phyloP scores from a whole-genome alignment of 805 yeast genomes.

The Wickerhamiella lipophila region DNA sequence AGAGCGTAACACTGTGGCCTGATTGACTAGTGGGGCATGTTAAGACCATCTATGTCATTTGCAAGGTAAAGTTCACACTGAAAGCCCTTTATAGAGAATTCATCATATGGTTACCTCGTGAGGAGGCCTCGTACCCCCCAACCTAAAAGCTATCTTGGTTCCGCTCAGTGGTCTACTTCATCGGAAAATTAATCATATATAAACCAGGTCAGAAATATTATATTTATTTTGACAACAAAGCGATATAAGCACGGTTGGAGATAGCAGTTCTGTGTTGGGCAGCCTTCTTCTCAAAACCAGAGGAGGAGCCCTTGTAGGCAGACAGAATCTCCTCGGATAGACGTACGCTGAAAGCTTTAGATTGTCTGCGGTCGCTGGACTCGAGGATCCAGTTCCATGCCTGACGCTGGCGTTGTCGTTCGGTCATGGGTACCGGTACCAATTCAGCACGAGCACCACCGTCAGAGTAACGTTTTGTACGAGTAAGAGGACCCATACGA shows the following conservation, averaged over 20 bases:
- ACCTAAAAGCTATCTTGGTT: too few species aligned
- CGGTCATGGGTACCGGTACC: slow-evolving; percentile 72
- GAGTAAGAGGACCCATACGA: slow-evolving; percentile 71
- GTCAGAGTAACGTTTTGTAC: slow-evolving; percentile 61
- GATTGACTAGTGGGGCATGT: too few species aligned
- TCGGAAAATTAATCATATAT: too few species aligned
- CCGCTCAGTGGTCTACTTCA: too few species aligned
- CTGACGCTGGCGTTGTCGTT: slow-evolving; percentile 69
- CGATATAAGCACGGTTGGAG: slow-evolving; percentile 72
- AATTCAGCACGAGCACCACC: slow-evolving; percentile 74
- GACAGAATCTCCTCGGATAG: slow-evolving; percentile 78
- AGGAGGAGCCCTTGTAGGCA: slow-evolving; percentile 63
- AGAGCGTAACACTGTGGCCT: too few species aligned
- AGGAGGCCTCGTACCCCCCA: too few species aligned
- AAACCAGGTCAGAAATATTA: too few species aligned
- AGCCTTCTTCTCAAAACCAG: slow-evolving; percentile 72
- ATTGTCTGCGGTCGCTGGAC: slow-evolving; percentile 64
- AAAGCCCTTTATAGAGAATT: too few species aligned
- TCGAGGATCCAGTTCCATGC: slow-evolving; percentile 89
- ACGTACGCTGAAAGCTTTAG: slow-evolving; percentile 74
- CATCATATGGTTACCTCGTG: too few species aligned
- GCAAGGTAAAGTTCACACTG: too few species aligned
- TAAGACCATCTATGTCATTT: too few species aligned
- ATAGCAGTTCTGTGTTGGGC: slow-evolving; percentile 78
- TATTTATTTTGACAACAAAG: slow-evolving; percentile 22